Percentiles rank a stretch among this genome's conserved stretches.
These are phyloP conservation scores for Trichoderma simmonsii DNA, from an alignment of 2,329 filamentous ascomycete genomes.

Conservation along the genomic window DNA sequence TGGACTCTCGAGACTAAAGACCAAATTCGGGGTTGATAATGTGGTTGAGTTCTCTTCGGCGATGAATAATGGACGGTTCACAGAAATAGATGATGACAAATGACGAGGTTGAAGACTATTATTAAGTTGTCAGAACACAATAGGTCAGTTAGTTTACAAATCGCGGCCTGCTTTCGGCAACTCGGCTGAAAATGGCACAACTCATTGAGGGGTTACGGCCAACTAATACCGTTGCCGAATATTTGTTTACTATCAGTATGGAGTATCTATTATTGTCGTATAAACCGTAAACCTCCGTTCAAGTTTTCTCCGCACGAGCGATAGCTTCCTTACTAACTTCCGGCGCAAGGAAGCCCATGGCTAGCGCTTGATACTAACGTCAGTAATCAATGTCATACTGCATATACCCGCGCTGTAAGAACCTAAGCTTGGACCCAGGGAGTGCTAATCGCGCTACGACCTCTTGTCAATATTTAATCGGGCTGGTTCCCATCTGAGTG, in stretches of 20 bases:
- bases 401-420: not conserved
- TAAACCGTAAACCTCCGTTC: not conserved
- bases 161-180: not conserved
- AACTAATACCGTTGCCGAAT: not conserved
- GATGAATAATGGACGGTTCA: not conserved
- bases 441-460: not conserved
- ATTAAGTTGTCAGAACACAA: not conserved
- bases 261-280: not conserved
- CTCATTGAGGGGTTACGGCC: not conserved
- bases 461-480: not conserved
- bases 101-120: not conserved
- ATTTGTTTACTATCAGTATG: not conserved
- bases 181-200: not conserved
- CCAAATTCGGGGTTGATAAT: not conserved
- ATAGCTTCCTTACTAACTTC: not conserved
- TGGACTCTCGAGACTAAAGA: not conserved
- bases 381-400: not conserved
- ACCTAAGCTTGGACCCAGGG: not conserved
- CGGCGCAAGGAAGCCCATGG: not conserved
- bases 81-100: not conserved
- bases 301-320: not conserved
- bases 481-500: not conserved
- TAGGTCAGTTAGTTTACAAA: not conserved
- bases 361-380: not conserved
- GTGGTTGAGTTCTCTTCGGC: not conserved